Conservation (phyloP, 768 basidiomycete genomes). For the Galerina sulciceps region DNA sequence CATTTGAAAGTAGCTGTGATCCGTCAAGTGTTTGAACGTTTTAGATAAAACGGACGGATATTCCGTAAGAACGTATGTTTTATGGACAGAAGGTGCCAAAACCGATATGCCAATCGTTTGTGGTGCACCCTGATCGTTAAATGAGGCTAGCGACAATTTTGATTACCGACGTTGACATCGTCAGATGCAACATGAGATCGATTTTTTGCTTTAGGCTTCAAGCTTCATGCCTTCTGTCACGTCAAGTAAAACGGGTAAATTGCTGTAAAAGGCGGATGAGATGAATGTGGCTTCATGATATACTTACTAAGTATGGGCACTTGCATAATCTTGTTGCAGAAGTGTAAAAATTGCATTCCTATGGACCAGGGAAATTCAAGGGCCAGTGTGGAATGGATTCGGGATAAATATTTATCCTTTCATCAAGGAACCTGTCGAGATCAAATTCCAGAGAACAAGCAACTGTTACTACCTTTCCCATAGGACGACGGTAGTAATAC, state of each 20-base stretch:
- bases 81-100: neutral
- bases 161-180: conserved; percentile 33
- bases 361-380: conserved; percentile 42
- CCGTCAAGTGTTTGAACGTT: too few species aligned
- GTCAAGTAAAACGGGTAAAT: conserved; percentile 44
- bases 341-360: conserved; percentile 27
- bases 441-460: conserved; percentile 41
- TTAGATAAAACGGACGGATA: too few species aligned
- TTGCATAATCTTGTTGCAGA: neutral
- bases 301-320: conserved; percentile 33
- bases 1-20: neutral
- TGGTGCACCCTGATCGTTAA: conserved; percentile 25
- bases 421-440: conserved; percentile 61
- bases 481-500: neutral
- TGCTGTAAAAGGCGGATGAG: conserved; percentile 54
- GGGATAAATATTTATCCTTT: conserved; percentile 49
- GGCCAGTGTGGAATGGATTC: conserved; percentile 47
- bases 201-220: conserved; percentile 45
- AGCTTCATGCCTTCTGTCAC: conserved; percentile 28
- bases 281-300: conserved; percentile 63
- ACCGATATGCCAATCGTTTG: neutral
- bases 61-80: too few species aligned
- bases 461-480: neutral
- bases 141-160: neutral
- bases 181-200: conserved; percentile 42